Evolutionary conservation across 495 filamentous ascomycete genomes (phyloP).

Genomic region (Stereocaulon alpinum): DNA sequence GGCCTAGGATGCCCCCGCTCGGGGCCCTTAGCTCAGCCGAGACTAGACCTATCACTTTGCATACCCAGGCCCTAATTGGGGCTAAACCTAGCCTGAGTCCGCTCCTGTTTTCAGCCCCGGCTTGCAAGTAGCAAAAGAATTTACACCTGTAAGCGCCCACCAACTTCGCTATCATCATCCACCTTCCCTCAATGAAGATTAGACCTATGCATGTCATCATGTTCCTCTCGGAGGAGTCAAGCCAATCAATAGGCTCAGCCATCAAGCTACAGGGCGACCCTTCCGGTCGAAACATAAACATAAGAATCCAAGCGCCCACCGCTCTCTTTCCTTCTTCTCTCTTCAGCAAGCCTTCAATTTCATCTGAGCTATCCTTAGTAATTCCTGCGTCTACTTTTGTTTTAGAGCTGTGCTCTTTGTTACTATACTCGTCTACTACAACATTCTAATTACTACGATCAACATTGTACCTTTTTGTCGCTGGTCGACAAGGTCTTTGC

Average conservation of each 20-base stretch:
- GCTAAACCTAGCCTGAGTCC: neutral
- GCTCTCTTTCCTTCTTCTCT: constrained; percentile 42
- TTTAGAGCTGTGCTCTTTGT: constrained; percentile 29
- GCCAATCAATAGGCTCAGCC: neutral
- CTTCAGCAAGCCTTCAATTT: constrained; percentile 69
- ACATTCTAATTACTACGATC: constrained; percentile 29
- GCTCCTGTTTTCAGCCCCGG: neutral
- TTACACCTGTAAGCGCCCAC: constrained; percentile 13
- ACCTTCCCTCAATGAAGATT: neutral
- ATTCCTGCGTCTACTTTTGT: constrained; percentile 20
- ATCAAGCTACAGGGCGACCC: constrained; percentile 2
- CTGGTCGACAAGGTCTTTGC: constrained; percentile 40
- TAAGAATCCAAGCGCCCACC: constrained; percentile 23
- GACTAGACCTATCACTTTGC: constrained; percentile 11
- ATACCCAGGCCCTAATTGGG: neutral
- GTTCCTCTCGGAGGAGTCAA: neutral
- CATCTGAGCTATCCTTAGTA: constrained; percentile 44
- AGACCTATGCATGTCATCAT: constrained; percentile 20
- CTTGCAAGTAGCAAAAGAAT: neutral
- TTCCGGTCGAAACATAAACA: constrained; percentile 5
- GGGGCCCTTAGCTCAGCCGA: neutral
- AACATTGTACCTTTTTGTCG: constrained; percentile 33
- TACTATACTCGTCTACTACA: constrained; percentile 23
- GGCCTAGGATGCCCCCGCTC: neutral
- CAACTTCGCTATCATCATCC: neutral